Evolutionary conservation across 306 rosid genomes (phyloP).

Genomic region (Echinosophora koreensis): DNA sequence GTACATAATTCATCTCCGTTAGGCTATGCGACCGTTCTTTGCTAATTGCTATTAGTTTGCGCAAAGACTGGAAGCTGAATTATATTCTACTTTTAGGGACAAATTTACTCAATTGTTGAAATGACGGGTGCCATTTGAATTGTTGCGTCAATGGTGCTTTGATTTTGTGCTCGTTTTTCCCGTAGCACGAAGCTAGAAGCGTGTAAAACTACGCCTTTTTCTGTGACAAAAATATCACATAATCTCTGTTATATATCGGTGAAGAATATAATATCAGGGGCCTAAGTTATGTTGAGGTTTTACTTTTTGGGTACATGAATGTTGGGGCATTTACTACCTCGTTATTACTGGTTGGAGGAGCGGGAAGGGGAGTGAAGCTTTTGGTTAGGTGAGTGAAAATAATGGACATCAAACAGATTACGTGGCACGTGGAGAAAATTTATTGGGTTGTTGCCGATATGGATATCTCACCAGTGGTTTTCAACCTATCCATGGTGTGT

Average conservation of each 20-base stretch:
- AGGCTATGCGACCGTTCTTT: constrained; percentile 10
- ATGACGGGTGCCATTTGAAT: constrained; percentile 35
- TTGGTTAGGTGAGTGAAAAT: constrained; percentile 10
- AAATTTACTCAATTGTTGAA: constrained; percentile 29
- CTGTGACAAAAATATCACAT: not conserved
- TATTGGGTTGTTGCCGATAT: constrained; percentile 61
- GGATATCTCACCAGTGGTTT: constrained; percentile 56
- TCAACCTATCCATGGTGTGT: constrained; percentile 59
- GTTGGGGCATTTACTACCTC: not conserved
- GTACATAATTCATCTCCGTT: constrained; percentile 57
- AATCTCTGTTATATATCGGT: not conserved
- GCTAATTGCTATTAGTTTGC: not conserved
- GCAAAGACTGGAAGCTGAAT: constrained; percentile 4
- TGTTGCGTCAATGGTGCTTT: constrained; percentile 14
- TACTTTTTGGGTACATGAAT: not conserved
- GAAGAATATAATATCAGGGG: not conserved
- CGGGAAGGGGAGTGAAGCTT: not conserved
- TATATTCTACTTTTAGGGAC: constrained; percentile 24
- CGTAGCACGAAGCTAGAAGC: constrained; percentile 22
- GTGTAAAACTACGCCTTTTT: constrained; percentile 3
- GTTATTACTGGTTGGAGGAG: not conserved
- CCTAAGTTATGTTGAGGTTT: not conserved
- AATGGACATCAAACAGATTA: constrained; percentile 40
- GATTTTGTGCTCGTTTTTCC: not conserved
- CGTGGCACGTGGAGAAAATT: constrained; percentile 60